Base-by-base conservation (phyloP, 2,329 filamentous ascomycete species). In the Plectosphaerella cucumerina region DNA sequence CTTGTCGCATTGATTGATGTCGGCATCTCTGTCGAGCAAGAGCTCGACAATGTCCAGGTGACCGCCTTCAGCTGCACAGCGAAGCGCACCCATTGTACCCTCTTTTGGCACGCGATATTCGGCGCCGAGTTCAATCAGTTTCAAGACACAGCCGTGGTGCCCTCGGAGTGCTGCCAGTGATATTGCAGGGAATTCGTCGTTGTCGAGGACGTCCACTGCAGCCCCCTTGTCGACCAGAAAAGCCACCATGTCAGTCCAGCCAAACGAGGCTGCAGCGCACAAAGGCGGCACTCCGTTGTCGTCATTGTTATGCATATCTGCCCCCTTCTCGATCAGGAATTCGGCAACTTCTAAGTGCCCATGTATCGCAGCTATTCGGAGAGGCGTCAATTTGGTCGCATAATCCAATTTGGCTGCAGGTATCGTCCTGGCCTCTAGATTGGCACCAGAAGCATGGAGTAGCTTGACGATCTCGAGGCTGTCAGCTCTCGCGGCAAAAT, bases 301-400 rank as follows among this genome's bases (percentile, higher is more conserved):
- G 47, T 5, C 31, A 5, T 12, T 23, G 15, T 21, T 31, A 11
- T 43, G 49, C 3, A 58, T 41, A 15, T 58, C 51, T 3, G 60
- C 60, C 12, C 59, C 60, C 4, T 48, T 54, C 6, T 58, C 48
- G 23, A 62, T 53, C 2, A 62, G 53, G n/a, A 55, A 39, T 20
- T 56, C 44, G 4, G 55, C 48, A 15, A 57, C 49, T 1, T 57
- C 53, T 3, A 45, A 35, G 18, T 53, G 35, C 6, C 56, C 55
- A 2, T 42, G 15, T 5, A 50, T 37, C 4, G 53, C 56, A 9
- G 60, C 60, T 12, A 47, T 46, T n/a, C 53, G 48, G 2, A 62
- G 37, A 1, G 60, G 58, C 1, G 59, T 51, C 26, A 31, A 10
- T 31, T 11, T 31, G 8, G 26, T 5, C 23, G 5, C 8, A 8